Evolutionary conservation across 345 rosid genomes (phyloP), one percentile per base, ranked within the genome.

Genomic region (Gynandropsis gynandra): DNA sequence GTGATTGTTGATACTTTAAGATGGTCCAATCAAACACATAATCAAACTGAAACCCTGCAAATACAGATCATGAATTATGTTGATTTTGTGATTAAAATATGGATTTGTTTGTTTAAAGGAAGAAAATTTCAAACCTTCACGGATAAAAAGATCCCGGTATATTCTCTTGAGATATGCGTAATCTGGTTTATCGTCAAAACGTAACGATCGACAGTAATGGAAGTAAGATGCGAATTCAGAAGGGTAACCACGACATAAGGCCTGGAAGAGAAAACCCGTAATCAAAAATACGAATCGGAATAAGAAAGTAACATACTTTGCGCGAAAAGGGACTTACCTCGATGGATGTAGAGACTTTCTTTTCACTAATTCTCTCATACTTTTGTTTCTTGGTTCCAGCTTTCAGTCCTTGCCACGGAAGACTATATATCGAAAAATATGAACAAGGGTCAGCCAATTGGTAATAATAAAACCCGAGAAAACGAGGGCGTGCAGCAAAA

Each of bases 401-500:
- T 74, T 83, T 87, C 33, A 92, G 70, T 59, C 98, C 98, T 78
- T 92, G 99, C 99, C 99, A 92, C 19, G 99, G 99, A 72, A 92
- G 97, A 72, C 99, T 92, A 42, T 4, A 52, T 32, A 52, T 29
- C n/a, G 35, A 45, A 27, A 24, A 65, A 58, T 32, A 16, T 4
- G 1, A 38, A 13, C 45, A 16, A 50, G 45, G 12, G 35, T 41
- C 32, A 51, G 15, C 34, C 45, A 42, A 53, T 4, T 34, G 11
- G 35, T 10, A 37, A 56, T 35, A 33, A 24, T 42, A 43, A 13
- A 62, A 36, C 35, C 7, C 55, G n/a, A 40, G 44, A 39, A 42
- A 43, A 46, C 19, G 8, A 7, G 21, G 21, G 20, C 1, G 4
- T 8, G 56, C 15, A 20, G 32, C 34, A 63, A 20, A 38, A 9